Conservation (phyloP, 371 early-diverging fungal species). For the Mucor racemosus region DNA sequence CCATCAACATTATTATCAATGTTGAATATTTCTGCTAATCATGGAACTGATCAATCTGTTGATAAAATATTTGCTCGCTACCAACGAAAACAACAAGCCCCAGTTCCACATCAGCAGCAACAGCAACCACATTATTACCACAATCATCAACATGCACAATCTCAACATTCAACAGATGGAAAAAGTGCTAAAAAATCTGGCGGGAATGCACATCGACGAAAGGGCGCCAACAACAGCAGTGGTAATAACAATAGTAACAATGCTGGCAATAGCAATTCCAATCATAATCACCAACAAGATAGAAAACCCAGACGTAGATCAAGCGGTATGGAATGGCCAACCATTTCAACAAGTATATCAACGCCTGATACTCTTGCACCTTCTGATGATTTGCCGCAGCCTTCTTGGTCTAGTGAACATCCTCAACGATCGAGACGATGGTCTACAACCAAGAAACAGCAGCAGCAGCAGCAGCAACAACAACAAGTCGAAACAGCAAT, state of each 20-base stretch:
- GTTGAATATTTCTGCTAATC: conserved; percentile 19
- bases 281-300: conserved; percentile 5
- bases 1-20: conserved; percentile 23
- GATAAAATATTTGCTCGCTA: conserved; percentile 32
- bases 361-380: background rate
- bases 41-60: conserved; percentile 24
- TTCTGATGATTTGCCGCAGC: background rate
- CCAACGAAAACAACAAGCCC: conserved; percentile 20
- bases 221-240: background rate
- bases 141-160: background rate
- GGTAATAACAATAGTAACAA: background rate
- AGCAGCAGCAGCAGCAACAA: background rate
- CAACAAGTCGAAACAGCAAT: background rate
- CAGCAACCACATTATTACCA: background rate
- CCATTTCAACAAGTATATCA: conserved; percentile 13
- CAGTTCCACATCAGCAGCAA: background rate
- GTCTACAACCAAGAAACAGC: conserved; percentile 25
- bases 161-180: background rate
- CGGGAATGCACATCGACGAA: background rate
- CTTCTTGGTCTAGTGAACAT: conserved; percentile 5
- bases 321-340: conserved; percentile 27
- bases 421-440: conserved; percentile 24
- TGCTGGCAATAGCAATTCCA: background rate
- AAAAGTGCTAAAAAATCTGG: background rate
- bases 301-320: conserved; percentile 13